A percentile compares a stretch with the other conserved stretches of the same genome.
Conservation (phyloP, 208 protist species). For the Leishmania aethiopica region DNA sequence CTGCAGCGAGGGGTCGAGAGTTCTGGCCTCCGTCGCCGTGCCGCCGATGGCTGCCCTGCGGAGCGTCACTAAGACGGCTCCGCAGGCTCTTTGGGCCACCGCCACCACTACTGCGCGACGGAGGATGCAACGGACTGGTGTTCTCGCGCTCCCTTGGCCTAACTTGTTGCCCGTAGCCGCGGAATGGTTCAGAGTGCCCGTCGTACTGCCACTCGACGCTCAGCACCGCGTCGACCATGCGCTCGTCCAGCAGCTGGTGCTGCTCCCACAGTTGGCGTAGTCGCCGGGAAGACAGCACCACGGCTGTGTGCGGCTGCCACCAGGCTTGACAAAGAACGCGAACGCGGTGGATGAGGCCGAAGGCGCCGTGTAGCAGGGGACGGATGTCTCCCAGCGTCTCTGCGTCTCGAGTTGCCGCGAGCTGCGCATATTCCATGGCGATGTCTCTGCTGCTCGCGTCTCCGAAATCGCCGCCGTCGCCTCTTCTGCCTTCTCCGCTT, state of each 20-base stretch:
- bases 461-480: neutral
- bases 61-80: neutral
- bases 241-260: slow-evolving; percentile 44
- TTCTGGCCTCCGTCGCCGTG: neutral
- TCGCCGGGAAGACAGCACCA: slow-evolving; percentile 35
- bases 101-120: neutral
- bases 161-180: slow-evolving; percentile 10
- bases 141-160: neutral
- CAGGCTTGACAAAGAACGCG: slow-evolving; percentile 62
- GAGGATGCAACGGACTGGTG: neutral
- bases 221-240: slow-evolving; percentile 58
- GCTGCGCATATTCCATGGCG: slow-evolving; percentile 10
- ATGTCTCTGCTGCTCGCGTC: neutral
- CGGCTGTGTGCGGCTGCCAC: slow-evolving; percentile 60
- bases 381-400: slow-evolving; percentile 13
- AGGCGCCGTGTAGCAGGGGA: slow-evolving; percentile 19
- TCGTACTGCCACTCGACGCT: slow-evolving; percentile 58
- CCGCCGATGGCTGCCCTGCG: neutral
- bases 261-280: slow-evolving; percentile 49
- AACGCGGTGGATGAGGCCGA: slow-evolving; percentile 44
- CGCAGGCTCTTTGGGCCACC: neutral
- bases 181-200: slow-evolving; percentile 10
- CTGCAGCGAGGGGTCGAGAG: neutral
- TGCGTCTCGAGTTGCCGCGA: slow-evolving; percentile 15
- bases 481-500: neutral